Conservation (phyloP, 768 basidiomycete species). For the Amanita phalloides region DNA sequence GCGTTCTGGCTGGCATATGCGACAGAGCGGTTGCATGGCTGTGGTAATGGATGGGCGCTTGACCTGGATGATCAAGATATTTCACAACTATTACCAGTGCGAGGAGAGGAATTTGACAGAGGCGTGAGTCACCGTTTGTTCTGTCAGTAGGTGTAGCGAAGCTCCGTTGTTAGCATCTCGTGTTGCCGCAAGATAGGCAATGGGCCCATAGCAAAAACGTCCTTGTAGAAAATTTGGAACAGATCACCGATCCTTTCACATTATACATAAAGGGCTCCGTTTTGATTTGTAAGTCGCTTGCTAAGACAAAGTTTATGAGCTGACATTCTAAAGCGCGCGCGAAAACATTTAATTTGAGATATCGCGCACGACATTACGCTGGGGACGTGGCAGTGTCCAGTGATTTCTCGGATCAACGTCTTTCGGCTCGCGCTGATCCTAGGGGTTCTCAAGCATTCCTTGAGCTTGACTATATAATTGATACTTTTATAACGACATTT, state of each 20-base stretch:
- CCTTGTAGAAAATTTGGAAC: constrained; percentile 48
- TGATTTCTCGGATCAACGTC: constrained; percentile 24
- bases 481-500: constrained; percentile 48
- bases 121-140: constrained; percentile 32
- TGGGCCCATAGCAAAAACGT: constrained; percentile 56
- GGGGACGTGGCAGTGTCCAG: constrained; percentile 42
- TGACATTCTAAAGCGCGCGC: constrained; percentile 23
- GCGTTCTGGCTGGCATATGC: constrained; percentile 68
- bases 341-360: constrained; percentile 61
- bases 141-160: neutral
- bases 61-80: constrained; percentile 67
- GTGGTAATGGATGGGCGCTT: constrained; percentile 62
- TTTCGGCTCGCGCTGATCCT: constrained; percentile 42
- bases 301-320: neutral
- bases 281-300: constrained; percentile 36
- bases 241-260: constrained; percentile 60
- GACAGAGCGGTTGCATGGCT: constrained; percentile 54
- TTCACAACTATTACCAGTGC: constrained; percentile 57
- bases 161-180: constrained; percentile 26
- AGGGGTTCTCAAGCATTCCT: constrained; percentile 52
- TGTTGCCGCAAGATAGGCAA: constrained; percentile 44
- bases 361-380: constrained; percentile 45
- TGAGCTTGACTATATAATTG: constrained; percentile 48
- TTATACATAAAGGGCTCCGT: constrained; percentile 62
- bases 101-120: constrained; percentile 46